Evolutionary conservation across 2,329 filamentous ascomycete species (phyloP), one percentile per base, ranked within the genome.

Genomic region (Microsporum ferrugineum): DNA sequence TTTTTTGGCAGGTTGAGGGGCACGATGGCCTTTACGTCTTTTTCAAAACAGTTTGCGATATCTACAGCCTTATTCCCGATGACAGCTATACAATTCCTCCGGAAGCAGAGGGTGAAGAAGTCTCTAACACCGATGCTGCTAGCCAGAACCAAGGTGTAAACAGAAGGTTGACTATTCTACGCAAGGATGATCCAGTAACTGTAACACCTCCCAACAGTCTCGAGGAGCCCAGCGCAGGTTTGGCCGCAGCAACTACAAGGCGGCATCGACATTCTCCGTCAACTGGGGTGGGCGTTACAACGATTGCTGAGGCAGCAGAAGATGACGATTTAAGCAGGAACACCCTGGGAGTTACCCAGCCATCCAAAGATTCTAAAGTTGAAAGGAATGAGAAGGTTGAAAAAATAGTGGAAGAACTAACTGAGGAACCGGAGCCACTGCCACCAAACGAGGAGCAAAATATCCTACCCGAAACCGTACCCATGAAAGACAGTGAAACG

Each of bases 1-100:
- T 96, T 59, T 99, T 97, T 73, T 97, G 92, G 91, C 85, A 88
- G 45, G 87, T 97, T 1, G 94, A 99, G 76, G 84, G 84, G 7
- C 85, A 91, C 71, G 90, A 89, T n/a, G 94, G 94, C 0, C 78
- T 99, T 8, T 99, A 99, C 72, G 84, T 95, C 62, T 87, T 99
- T 70, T 99, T 97, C 81, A 97, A 96, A 80, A 94, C 88, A 0
- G 91, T 97, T 27, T 97, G 92, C 74, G 94, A 99, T 72, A 82
- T 87, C 67, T 96, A 96, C 74, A 87, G 88, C 66, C 80, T 97
- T 63, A 85, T 99, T 34, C 91, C 91, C 0, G 86, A 89, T 58
- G 94, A 97, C 75, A 96, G 95, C 71, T 96, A 97, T 77, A 97
- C 95, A 63, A 85, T 99, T 51, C 92, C 94, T 0, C 84, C 88